Base-by-base conservation (phyloP, 78 protist species). In the Polysphondylium violaceum region DNA sequence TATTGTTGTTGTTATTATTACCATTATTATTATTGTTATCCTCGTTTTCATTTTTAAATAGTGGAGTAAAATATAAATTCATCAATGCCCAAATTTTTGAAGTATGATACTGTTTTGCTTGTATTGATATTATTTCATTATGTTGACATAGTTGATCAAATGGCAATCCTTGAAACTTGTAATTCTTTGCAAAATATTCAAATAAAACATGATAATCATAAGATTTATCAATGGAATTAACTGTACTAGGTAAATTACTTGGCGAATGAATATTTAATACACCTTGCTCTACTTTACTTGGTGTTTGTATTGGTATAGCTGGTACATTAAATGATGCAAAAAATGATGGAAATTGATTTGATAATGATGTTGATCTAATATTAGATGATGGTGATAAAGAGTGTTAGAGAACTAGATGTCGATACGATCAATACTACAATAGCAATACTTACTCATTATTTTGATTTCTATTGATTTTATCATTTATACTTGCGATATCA, bases 401-500 rank as follows among this genome's bases (percentile, higher is more conserved):
- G n/a, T n/a, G n/a, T n/a, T n/a, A n/a, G n/a, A n/a, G n/a, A n/a
- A n/a, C n/a, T n/a, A n/a, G n/a, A n/a, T n/a, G n/a, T n/a, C n/a
- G n/a, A n/a, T n/a, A n/a, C n/a, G n/a, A n/a, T n/a, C n/a, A n/a
- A n/a, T n/a, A n/a, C n/a, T n/a, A n/a, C n/a, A n/a, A n/a, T n/a
- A n/a, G n/a, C n/a, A n/a, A 27, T 47, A 35, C 79, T 43, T 56
- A 76, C 86, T 77, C 87, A 12, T 43, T 61, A 33, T 65, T 77
- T 27, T n/a, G 51, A 9, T 71, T 69, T 53, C 94, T 56, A 53
- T 89, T 76, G 21, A 89, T 89, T 40, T 72, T 89, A 55, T 89
- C 94, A 29, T 65, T 89, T 3, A 89, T 58, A 19, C 61, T 31
- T 0, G 56, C 88, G 2, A 89, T 6, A 35, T 76, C 91, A 43